A percentile compares a stretch with the other conserved stretches of the same genome.
Conservation (phyloP, 208 protist genomes). For the Trypanosoma boissoni region DNA sequence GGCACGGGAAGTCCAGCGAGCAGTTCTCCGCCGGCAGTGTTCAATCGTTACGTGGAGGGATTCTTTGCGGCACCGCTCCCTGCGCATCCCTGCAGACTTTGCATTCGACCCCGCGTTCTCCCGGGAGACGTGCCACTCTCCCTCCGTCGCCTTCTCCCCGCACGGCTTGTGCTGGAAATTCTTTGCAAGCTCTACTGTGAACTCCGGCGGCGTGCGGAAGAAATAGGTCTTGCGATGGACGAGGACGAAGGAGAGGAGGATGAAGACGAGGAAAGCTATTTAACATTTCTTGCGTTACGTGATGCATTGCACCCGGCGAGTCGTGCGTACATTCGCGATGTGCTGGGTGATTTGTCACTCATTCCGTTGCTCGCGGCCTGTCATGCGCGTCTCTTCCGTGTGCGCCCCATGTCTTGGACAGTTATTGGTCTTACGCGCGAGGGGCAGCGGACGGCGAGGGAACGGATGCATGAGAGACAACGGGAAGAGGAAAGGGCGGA, state of each 20-base stretch:
- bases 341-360: conserved; percentile 13
- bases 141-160: conserved; percentile 5
- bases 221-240: conserved; percentile 22
- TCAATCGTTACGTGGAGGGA: conserved; percentile 22
- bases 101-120: conserved; percentile 10
- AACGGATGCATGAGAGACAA: conserved; percentile 1
- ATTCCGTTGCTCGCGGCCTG: conserved; percentile 21
- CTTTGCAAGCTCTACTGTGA: conserved; percentile 11
- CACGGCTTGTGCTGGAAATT: conserved; percentile 18
- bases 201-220: conserved; percentile 15
- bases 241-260: background rate
- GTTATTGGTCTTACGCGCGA: conserved; percentile 14
- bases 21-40: background rate
- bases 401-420: conserved; percentile 18
- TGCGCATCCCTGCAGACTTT: background rate
- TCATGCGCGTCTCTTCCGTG: conserved; percentile 14
- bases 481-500: background rate
- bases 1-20: no score
- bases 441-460: conserved; percentile 2
- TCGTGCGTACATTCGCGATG: conserved; percentile 22
- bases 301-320: conserved; percentile 3
- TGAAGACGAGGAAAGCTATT: background rate
- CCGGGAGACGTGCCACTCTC: conserved; percentile 14
- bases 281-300: conserved; percentile 8
- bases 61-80: background rate